A percentile compares a stretch with the other conserved stretches of the same genome.
Conservation (phyloP, 2,329 filamentous ascomycete genomes). For the Sordariomycetes sp. region DNA sequence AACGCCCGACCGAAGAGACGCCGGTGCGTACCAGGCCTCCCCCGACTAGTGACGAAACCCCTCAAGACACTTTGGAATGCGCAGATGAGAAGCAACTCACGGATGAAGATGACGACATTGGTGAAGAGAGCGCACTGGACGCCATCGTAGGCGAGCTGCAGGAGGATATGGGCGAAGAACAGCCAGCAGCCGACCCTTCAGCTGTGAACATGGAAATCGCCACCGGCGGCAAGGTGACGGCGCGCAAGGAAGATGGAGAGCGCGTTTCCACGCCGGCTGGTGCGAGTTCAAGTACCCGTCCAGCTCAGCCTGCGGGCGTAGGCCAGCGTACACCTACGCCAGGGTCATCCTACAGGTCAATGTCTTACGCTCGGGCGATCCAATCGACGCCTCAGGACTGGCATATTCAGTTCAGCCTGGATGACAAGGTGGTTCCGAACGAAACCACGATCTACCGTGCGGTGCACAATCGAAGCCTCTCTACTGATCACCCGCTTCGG, state of each 20-base stretch:
- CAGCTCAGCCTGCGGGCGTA: constrained; percentile 28
- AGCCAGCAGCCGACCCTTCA: constrained; percentile 53
- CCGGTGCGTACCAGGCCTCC: constrained; percentile 41
- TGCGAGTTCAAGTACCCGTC: constrained; percentile 26
- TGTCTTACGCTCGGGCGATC: constrained; percentile 79
- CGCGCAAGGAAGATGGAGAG: constrained; percentile 85
- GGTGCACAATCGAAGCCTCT: constrained; percentile 56
- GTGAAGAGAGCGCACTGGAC: constrained; percentile 62
- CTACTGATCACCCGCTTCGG: constrained; percentile 56
- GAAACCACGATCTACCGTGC: constrained; percentile 96
- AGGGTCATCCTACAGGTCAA: constrained; percentile 52
- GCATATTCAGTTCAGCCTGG: constrained; percentile 93
- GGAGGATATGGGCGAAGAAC: constrained; percentile 45
- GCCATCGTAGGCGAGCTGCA: constrained; percentile 87
- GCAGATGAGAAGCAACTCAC: constrained; percentile 83
- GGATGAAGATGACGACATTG: constrained; percentile 61
- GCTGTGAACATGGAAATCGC: constrained; percentile 90
- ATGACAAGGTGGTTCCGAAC: constrained; percentile 73
- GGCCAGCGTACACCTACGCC: constrained; percentile 36
- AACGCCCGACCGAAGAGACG: constrained; percentile 43
- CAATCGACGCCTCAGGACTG: constrained; percentile 80
- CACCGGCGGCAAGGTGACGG: constrained; percentile 78
- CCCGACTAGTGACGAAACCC: constrained; percentile 48
- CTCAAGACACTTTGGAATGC: constrained; percentile 73
- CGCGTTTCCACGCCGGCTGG: constrained; percentile 75